Conservation (phyloP, 768 basidiomycete genomes). For the Rhodotorula paludigena region DNA sequence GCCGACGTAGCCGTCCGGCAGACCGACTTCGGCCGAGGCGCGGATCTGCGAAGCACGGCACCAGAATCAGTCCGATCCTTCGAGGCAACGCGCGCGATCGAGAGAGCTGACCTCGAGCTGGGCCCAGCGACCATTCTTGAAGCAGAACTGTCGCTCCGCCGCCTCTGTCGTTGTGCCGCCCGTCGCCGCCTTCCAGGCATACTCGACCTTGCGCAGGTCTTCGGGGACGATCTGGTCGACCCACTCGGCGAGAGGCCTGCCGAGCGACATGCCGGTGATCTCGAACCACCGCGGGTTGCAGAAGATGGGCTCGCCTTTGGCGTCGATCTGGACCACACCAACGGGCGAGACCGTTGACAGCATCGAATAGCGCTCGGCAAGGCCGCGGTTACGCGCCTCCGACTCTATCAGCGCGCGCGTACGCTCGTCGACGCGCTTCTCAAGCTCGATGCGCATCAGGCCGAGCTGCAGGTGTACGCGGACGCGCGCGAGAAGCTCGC, state of each 20-base stretch:
- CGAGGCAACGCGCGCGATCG: not conserved
- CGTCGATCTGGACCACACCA: slow-evolving; percentile 31
- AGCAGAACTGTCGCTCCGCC: slow-evolving; percentile 26
- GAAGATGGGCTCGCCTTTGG: slow-evolving; percentile 12
- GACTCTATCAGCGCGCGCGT: slow-evolving; percentile 33
- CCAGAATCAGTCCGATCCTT: not conserved
- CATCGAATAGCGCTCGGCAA: slow-evolving; percentile 34
- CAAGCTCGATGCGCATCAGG: slow-evolving; percentile 32
- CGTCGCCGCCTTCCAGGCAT: slow-evolving; percentile 18
- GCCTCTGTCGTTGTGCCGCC: not conserved
- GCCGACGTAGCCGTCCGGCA: slow-evolving; percentile 20
- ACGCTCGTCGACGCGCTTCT: slow-evolving; percentile 32
- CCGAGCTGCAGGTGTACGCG: slow-evolving; percentile 35
- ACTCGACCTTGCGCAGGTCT: slow-evolving; percentile 9
- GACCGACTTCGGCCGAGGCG: slow-evolving; percentile 19
- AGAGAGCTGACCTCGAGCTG: slow-evolving; percentile 22
- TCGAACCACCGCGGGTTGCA: slow-evolving; percentile 29
- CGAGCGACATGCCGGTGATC: slow-evolving; percentile 15
- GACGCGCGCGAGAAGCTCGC: slow-evolving; percentile 34
- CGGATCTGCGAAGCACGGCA: slow-evolving; percentile 9
- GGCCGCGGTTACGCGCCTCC: slow-evolving; percentile 26
- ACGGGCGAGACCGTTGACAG: slow-evolving; percentile 31
- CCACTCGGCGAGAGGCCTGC: slow-evolving; percentile 18
- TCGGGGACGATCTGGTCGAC: slow-evolving; percentile 11
- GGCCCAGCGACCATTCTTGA: slow-evolving; percentile 25